Conservation (phyloP, 345 rosid species). For the Bruguiera sexangula region DNA sequence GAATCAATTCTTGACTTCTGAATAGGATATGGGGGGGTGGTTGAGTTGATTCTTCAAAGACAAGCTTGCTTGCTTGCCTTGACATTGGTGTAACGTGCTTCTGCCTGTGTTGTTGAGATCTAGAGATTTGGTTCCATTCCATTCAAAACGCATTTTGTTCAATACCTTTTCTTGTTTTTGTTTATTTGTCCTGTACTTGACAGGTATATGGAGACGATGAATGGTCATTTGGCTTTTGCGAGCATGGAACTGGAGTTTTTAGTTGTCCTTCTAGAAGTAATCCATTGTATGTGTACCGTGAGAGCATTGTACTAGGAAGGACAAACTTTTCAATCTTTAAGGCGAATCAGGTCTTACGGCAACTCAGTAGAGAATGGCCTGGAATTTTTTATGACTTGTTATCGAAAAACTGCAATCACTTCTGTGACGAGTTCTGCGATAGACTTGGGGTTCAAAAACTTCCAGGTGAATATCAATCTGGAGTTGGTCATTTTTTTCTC, state of each 20-base stretch:
- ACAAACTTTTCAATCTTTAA: conserved; percentile 54
- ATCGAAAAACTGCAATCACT: conserved; percentile 91
- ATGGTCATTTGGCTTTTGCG: conserved; percentile 95
- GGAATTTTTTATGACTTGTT: conserved; percentile 71
- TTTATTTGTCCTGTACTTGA: conserved; percentile 9
- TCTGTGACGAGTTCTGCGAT: conserved; percentile 80
- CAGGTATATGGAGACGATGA: conserved; percentile 88
- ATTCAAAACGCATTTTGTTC: too few relatives aligned
- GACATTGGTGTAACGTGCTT: not conserved
- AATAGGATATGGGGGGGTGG: conserved; percentile 18
- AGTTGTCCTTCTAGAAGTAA: conserved; percentile 77
- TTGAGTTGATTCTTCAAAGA: not conserved
- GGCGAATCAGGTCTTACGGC: conserved; percentile 76
- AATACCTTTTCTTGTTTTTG: not conserved
- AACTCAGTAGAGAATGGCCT: conserved; percentile 85
- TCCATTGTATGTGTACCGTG: conserved; percentile 86
- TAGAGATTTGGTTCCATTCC: not conserved
- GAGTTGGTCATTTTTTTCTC: not conserved
- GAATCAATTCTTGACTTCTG: not conserved
- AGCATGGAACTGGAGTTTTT: conserved; percentile 90
- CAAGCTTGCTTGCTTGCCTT: not conserved
- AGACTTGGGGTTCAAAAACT: conserved; percentile 83
- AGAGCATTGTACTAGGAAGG: conserved; percentile 65
- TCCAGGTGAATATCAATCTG: conserved; percentile 55
- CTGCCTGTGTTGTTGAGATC: not conserved